Conservation (phyloP, 2,329 filamentous ascomycete genomes). For the Xylariaceae sp. region DNA sequence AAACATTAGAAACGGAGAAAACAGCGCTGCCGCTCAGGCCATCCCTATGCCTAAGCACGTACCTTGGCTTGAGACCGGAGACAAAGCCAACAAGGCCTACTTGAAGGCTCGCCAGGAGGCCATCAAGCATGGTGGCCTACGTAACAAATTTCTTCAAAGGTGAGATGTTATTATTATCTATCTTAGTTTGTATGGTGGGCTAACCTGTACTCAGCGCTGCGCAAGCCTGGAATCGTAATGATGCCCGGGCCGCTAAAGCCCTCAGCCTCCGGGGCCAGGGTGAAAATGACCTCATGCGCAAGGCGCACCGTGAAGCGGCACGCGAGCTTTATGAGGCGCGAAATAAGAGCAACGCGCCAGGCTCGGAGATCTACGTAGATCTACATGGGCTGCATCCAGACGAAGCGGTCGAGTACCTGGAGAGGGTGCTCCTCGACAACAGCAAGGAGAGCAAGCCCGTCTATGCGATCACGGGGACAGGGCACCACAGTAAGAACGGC, state of each 20-base stretch:
- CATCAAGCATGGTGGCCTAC: constrained; percentile 93
- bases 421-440: constrained; percentile 85
- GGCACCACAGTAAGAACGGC: constrained; percentile 97
- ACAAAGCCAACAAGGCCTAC: constrained; percentile 89
- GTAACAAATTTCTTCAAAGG: constrained; percentile 98
- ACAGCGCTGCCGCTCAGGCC: constrained; percentile 79
- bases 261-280: constrained; percentile 92
- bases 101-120: constrained; percentile 94
- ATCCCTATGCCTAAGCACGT: constrained; percentile 91
- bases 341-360: constrained; percentile 69
- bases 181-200: neutral
- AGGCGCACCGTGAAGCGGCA: constrained; percentile 93
- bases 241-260: constrained; percentile 93
- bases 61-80: constrained; percentile 94
- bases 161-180: constrained; percentile 46
- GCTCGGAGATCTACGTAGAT: constrained; percentile 87
- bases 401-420: constrained; percentile 93
- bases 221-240: constrained; percentile 98
- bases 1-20: constrained; percentile 71
- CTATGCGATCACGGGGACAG: constrained; percentile 96
- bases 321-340: constrained; percentile 91
- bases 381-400: constrained; percentile 98
- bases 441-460: constrained; percentile 74
- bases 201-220: constrained; percentile 69
- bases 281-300: constrained; percentile 96